phyloP scores from a whole-genome alignment of 495 filamentous ascomycete species.

The Hypomontagnella monticulosa region DNA sequence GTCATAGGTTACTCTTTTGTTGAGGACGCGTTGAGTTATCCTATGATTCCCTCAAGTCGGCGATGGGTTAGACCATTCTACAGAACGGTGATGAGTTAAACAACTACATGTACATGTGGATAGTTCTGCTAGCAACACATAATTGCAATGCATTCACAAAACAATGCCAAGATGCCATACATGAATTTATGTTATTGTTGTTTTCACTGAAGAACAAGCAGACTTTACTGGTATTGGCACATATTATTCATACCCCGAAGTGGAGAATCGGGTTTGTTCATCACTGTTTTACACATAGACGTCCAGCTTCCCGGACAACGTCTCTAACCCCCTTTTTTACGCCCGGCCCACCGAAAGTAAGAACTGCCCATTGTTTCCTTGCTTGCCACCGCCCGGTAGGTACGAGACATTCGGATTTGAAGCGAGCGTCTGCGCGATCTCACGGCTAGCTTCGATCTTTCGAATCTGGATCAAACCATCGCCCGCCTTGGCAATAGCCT shows the following conservation, averaged over 20 bases:
- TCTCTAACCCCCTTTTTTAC: constrained; percentile 24
- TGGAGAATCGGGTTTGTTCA: constrained; percentile 43
- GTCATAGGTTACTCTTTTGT: too few species aligned
- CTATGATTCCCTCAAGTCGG: background rate
- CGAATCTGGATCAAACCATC: constrained; percentile 95
- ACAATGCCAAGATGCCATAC: background rate
- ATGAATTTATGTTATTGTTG: constrained; percentile 8
- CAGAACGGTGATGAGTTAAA: background rate
- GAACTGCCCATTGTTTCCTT: constrained; percentile 65
- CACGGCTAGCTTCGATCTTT: constrained; percentile 95
- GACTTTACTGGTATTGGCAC: constrained; percentile 35
- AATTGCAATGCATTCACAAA: background rate
- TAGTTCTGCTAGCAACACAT: background rate
- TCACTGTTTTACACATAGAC: constrained; percentile 41
- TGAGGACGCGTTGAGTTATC: background rate
- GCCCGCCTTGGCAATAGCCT: constrained; percentile 89
- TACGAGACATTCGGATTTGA: constrained; percentile 96
- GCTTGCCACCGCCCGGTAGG: constrained; percentile 79
- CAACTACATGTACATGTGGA: too few species aligned
- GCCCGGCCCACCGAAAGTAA: constrained; percentile 61
- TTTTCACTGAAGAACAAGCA: background rate
- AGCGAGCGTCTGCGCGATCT: constrained; percentile 91
- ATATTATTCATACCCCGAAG: constrained; percentile 47
- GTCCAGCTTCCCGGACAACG: background rate
- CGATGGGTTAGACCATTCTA: too few species aligned